A percentile compares a stretch with the other conserved stretches of the same genome.
Conservation (phyloP, 2,329 filamentous ascomycete species). For the Tolypocladium cylindrosporum region DNA sequence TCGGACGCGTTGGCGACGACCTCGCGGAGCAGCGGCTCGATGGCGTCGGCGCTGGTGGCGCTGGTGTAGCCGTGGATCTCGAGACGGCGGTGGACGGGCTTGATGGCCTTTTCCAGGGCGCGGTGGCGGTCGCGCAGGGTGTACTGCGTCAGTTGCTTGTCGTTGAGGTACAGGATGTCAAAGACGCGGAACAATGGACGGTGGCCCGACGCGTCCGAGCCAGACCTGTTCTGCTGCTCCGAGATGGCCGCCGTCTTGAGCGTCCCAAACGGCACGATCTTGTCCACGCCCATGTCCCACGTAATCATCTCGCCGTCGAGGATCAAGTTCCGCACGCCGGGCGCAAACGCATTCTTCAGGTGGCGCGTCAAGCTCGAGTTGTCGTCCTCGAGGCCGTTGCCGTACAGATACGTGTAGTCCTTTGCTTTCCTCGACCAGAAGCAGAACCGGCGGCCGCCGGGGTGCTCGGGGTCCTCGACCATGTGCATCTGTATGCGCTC, state of each 20-base stretch:
- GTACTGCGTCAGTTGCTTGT: conserved; percentile 67
- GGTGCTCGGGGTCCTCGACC: conserved; percentile 55
- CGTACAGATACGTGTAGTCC: conserved; percentile 92
- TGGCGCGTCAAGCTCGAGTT: conserved; percentile 72
- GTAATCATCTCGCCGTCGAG: conserved; percentile 98
- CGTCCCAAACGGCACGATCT: conserved; percentile 81
- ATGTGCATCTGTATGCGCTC: conserved; percentile 97
- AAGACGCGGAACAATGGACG: conserved; percentile 80
- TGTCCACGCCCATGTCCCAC: conserved; percentile 81
- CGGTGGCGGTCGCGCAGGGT: conserved; percentile 70
- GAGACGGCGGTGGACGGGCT: conserved; percentile 61
- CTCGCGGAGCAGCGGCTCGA: conserved; percentile 69
- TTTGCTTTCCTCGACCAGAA: conserved; percentile 97
- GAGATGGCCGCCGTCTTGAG: conserved; percentile 82
- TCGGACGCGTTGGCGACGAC: conserved; percentile 84
- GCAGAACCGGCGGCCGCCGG: conserved; percentile 63
- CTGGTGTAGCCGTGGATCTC: conserved; percentile 69
- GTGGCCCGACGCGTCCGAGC: conserved; percentile 34
- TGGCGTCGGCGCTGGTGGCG: conserved; percentile 57
- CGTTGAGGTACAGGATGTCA: conserved; percentile 85
- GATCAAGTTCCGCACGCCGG: conserved; percentile 75
- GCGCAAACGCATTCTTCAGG: conserved; percentile 64
- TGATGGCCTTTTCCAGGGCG: conserved; percentile 64
- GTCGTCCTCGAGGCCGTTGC: conserved; percentile 62
- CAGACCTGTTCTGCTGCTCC: conserved; percentile 56